phyloP scores from a whole-genome alignment of 805 yeast genomes.

The Grigorovia yakushimaensis region DNA sequence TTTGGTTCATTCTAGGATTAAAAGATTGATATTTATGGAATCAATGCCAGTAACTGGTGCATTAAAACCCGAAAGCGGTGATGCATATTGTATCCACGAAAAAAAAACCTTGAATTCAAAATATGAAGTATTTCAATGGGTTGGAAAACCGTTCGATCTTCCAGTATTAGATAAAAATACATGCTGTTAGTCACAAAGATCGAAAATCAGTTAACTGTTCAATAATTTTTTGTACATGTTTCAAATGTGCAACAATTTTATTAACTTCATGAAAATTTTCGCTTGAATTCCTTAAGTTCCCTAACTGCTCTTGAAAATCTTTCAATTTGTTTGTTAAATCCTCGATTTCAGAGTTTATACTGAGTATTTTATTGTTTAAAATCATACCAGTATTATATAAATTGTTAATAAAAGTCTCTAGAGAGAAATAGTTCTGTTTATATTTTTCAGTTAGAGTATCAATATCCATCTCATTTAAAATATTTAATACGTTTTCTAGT shows the following conservation, averaged over 20 bases:
- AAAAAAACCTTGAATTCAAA: conserved; percentile 75
- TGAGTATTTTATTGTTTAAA: conserved; percentile 6
- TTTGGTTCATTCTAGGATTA: conserved; percentile 77
- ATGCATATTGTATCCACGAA: conserved; percentile 65
- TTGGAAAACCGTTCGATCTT: conserved; percentile 30
- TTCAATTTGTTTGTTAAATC: conserved; percentile 3
- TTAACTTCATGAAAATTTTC: background rate
- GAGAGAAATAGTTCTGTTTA: conserved; percentile 9
- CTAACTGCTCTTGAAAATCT: conserved; percentile 5
- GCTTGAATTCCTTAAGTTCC: background rate
- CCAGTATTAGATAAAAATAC: conserved; percentile 17
- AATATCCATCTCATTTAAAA: conserved; percentile 9
- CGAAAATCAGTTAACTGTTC: background rate
- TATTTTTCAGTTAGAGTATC: conserved; percentile 8
- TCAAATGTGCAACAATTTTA: background rate
- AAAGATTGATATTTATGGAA: conserved; percentile 52
- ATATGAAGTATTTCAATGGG: conserved; percentile 74
- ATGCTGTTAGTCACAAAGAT: conserved; percentile 13
- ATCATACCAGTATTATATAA: conserved; percentile 12
- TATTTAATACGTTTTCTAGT: conserved; percentile 40
- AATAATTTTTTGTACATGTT: background rate
- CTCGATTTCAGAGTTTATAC: conserved; percentile 6
- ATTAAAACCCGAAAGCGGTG: conserved; percentile 46
- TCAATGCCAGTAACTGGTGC: conserved; percentile 45
- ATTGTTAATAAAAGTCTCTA: conserved; percentile 15